These are phyloP conservation scores for Candida germanica DNA, from an alignment of 805 yeast species.

Conservation along the genomic window DNA sequence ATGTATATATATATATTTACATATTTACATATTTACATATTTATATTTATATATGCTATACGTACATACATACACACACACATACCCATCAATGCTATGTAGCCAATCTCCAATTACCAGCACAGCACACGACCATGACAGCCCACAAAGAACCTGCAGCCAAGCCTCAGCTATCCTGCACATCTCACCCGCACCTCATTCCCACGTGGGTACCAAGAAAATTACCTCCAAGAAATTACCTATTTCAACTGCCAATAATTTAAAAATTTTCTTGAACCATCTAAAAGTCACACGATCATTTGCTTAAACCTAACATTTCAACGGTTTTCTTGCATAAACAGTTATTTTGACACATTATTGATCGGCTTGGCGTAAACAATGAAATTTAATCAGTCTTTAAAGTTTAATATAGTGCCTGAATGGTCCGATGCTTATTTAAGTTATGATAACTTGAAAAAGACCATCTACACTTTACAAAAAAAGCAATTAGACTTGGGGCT, in stretches of 20 bases:
- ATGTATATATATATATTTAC: too few species aligned
- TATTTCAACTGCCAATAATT: conserved; percentile 1
- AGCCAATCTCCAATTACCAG: too few species aligned
- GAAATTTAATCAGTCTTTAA: conserved; percentile 51
- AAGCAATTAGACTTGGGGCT: conserved; percentile 22
- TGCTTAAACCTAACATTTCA: too few species aligned
- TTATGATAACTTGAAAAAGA: conserved; percentile 51
- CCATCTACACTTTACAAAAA: conserved; percentile 52
- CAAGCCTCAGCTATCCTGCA: too few species aligned
- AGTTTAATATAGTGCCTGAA: conserved; percentile 53
- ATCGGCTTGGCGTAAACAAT: conserved; percentile 17
- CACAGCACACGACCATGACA: too few species aligned
- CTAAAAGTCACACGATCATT: conserved; percentile 13
- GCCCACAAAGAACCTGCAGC: too few species aligned
- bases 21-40: too few species aligned
- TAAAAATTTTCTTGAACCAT: conserved; percentile 6
- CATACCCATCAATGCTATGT: too few species aligned
- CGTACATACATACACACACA: too few species aligned
- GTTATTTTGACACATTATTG: conserved; percentile 3
- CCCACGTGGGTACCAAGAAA: conserved; percentile 7
- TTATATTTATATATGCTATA: too few species aligned
- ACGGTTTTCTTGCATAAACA: conserved; percentile 6
- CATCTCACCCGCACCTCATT: background rate
- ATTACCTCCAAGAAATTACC: conserved; percentile 2
- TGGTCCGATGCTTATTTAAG: conserved; percentile 47